Evolutionary conservation across 352 stramenopile genomes (phyloP).

Genomic region (Phytophthora gonapodyides): DNA sequence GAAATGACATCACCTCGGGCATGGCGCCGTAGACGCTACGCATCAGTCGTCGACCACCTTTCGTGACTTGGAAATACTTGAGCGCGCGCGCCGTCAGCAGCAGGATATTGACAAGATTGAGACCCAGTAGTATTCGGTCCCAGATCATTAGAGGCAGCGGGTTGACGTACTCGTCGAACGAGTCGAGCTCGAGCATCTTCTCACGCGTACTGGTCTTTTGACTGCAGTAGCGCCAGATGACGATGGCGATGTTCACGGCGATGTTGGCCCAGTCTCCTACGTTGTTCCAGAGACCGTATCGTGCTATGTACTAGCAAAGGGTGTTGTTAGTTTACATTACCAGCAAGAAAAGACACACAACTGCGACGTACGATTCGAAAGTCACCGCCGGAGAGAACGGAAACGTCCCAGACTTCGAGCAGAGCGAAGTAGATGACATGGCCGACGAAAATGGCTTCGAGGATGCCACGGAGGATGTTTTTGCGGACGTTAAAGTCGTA

Average conservation of each 20-base stretch:
- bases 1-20: constrained; percentile 70
- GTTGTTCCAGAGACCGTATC: constrained; percentile 71
- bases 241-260: constrained; percentile 57
- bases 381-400: constrained; percentile 60
- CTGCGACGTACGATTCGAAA: constrained; percentile 43
- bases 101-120: constrained; percentile 74
- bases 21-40: constrained; percentile 74
- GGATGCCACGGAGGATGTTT: constrained; percentile 48
- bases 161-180: constrained; percentile 66
- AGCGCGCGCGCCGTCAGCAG: constrained; percentile 62
- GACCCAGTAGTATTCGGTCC: constrained; percentile 64
- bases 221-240: constrained; percentile 61
- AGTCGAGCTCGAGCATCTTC: constrained; percentile 50
- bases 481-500: constrained; percentile 60
- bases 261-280: constrained; percentile 73
- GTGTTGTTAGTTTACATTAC: background rate
- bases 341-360: background rate
- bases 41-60: constrained; percentile 64
- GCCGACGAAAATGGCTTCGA: constrained; percentile 52
- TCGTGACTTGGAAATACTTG: constrained; percentile 79
- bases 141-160: constrained; percentile 51
- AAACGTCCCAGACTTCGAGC: constrained; percentile 68
- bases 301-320: constrained; percentile 52
- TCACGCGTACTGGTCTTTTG: constrained; percentile 42
- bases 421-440: constrained; percentile 69